Percentiles rank a stretch among this genome's conserved stretches.
These are phyloP conservation scores for Penicillium arizonense DNA, from an alignment of 495 filamentous ascomycete genomes.

Conservation along the genomic window DNA sequence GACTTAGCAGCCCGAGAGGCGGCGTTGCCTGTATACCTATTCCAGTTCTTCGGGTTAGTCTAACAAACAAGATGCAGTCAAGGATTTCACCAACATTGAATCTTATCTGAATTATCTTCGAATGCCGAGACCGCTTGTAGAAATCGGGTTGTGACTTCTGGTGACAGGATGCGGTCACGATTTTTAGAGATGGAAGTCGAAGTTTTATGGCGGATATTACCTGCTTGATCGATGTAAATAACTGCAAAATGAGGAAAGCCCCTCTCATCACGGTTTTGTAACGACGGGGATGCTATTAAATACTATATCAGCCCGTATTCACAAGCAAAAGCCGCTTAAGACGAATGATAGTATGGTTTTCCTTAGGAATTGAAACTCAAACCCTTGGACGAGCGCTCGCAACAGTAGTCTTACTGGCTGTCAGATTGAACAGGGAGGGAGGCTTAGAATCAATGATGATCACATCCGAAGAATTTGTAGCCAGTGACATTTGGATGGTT, in stretches of 20 bases:
- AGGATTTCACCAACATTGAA: too few relatives aligned
- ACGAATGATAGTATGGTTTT: not conserved
- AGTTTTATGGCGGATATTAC: not conserved
- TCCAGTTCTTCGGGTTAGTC: too few relatives aligned
- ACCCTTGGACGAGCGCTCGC: not conserved
- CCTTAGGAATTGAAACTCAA: not conserved
- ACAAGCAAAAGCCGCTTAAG: not conserved
- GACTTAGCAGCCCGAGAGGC: too few relatives aligned
- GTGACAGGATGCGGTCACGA: not conserved
- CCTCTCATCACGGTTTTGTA: not conserved
- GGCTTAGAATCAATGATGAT: not conserved
- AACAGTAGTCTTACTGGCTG: not conserved
- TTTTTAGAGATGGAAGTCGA: not conserved
- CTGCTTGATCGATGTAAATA: not conserved
- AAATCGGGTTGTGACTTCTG: not conserved
- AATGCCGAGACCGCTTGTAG: not conserved
- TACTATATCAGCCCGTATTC: not conserved
- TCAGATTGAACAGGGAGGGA: not conserved
- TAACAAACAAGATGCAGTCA: too few relatives aligned
- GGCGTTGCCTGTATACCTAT: too few relatives aligned
- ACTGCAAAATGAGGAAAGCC: not conserved
- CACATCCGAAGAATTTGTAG: not conserved
- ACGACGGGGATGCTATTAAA: not conserved
- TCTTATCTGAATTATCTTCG: not conserved
- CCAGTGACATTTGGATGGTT: not conserved